These are phyloP conservation scores for Phytomonas serpens DNA, from an alignment of 208 protist genomes.

Conservation along the genomic window DNA sequence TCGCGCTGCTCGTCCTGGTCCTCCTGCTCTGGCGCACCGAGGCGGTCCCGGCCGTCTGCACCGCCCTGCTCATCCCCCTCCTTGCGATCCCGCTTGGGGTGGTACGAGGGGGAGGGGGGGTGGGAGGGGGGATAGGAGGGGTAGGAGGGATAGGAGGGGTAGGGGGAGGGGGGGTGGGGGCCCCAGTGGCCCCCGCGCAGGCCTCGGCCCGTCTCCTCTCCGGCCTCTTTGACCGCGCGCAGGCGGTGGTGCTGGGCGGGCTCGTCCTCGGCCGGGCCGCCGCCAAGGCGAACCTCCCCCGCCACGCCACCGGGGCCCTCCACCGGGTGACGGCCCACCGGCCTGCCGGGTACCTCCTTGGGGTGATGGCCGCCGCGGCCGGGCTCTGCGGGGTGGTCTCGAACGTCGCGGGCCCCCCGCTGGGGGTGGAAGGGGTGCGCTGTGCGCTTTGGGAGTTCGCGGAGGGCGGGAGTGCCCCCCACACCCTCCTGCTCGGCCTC, in stretches of 20 bases:
- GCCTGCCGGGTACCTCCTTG: constrained; percentile 79
- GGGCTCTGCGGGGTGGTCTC: constrained; percentile 86
- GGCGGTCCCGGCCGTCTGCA: constrained; percentile 90
- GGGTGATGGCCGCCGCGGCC: constrained; percentile 82
- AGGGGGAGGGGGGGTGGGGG: constrained; percentile 26
- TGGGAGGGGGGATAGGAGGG: constrained; percentile 26
- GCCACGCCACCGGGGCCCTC: constrained; percentile 65
- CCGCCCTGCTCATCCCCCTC: constrained; percentile 87
- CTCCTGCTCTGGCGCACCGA: constrained; percentile 89
- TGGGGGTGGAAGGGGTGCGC: constrained; percentile 84
- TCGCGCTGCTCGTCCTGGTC: constrained; percentile 79
- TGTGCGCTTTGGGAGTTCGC: constrained; percentile 85
- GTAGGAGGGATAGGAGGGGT: too few species aligned
- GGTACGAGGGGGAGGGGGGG: constrained; percentile 36
- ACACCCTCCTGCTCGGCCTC: constrained; percentile 86
- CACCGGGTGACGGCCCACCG: constrained; percentile 69
- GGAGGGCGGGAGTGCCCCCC: constrained; percentile 60
- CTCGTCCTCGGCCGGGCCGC: constrained; percentile 88
- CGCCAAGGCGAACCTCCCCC: constrained; percentile 79
- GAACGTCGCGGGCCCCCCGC: constrained; percentile 86
- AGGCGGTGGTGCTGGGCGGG: constrained; percentile 90
- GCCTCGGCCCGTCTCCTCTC: constrained; percentile 75
- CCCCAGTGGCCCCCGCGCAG: constrained; percentile 41
- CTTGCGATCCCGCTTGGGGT: constrained; percentile 80
- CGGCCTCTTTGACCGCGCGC: constrained; percentile 84